A percentile compares a stretch with the other conserved stretches of the same genome.
Evolutionary conservation across 2,329 filamentous ascomycete species (phyloP).

Genomic region (Fusarium sp.): DNA sequence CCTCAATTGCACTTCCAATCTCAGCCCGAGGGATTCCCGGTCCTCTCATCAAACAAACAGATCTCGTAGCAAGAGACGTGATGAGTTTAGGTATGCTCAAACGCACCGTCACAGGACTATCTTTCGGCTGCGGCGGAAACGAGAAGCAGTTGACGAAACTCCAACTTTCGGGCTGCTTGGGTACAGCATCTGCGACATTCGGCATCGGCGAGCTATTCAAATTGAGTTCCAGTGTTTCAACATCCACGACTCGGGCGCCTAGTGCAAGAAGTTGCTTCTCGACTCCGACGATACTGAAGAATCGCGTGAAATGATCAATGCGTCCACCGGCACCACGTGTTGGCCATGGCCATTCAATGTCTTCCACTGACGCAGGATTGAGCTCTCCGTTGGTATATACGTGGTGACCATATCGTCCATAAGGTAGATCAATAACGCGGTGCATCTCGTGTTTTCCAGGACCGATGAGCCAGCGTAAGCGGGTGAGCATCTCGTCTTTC

Average conservation of each 20-base stretch:
- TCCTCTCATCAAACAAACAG: constrained; percentile 44
- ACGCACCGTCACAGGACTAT: constrained; percentile 31
- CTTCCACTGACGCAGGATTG: constrained; percentile 30
- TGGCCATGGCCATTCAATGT: constrained; percentile 42
- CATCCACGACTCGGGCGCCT: constrained; percentile 41
- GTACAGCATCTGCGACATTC: constrained; percentile 2
- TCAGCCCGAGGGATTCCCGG: constrained; percentile 46
- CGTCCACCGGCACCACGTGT: constrained; percentile 18
- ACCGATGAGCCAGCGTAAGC: constrained; percentile 44
- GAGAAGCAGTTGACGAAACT: constrained; percentile 49
- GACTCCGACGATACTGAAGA: constrained; percentile 45
- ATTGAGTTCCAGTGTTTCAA: constrained; percentile 45
- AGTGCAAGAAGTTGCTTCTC: constrained; percentile 47
- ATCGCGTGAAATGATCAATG: constrained; percentile 26
- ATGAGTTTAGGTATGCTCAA: constrained; percentile 39
- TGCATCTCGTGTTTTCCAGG: constrained; percentile 43
- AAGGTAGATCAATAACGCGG: constrained; percentile 45
- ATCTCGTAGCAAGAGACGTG: constrained; percentile 34
- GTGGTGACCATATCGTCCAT: constrained; percentile 45
- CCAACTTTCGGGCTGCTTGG: constrained; percentile 47
- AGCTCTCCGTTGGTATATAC: constrained; percentile 43
- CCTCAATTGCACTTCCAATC: constrained; percentile 47
- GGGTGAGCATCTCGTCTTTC: constrained; percentile 44
- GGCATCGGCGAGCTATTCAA: constrained; percentile 27
- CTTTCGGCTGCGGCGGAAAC: constrained; percentile 29